These are phyloP conservation scores for Simmondsia chinensis DNA, from an alignment of 148 eudicot genomes.

Conservation along the genomic window DNA sequence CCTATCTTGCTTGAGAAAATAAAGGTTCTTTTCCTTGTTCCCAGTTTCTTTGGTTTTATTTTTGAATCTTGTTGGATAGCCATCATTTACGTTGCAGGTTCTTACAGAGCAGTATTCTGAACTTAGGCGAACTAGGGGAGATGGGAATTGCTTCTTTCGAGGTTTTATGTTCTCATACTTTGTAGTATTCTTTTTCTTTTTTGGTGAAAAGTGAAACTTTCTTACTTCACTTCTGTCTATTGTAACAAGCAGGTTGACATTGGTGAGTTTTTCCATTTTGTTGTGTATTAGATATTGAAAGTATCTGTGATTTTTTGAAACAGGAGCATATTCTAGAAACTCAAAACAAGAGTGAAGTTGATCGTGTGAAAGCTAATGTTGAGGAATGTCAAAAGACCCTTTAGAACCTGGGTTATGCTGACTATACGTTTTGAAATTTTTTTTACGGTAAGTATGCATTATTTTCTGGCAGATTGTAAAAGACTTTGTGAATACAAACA, in stretches of 20 bases:
- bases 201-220: neutral
- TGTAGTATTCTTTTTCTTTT: constrained; percentile 25
- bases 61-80: neutral
- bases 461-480: neutral
- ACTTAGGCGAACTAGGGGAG: constrained; percentile 86
- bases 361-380: constrained; percentile 52
- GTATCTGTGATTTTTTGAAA: neutral
- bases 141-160: constrained; percentile 96
- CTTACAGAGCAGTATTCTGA: constrained; percentile 58
- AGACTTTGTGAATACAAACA: too few species aligned
- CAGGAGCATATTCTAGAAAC: constrained; percentile 78
- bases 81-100: constrained; percentile 28
- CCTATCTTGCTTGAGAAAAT: constrained; percentile 79
- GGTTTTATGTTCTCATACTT: constrained; percentile 94
- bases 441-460: constrained; percentile 42
- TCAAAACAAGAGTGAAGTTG: constrained; percentile 73
- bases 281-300: neutral
- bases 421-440: constrained; percentile 95
- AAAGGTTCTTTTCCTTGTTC: constrained; percentile 37
- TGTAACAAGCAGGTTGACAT: too few species aligned
- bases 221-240: neutral
- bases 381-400: constrained; percentile 80
- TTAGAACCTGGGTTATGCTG: constrained; percentile 77
- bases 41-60: neutral
- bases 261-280: too few species aligned